A percentile compares a stretch with the other conserved stretches of the same genome.
Evolutionary conservation across 805 yeast genomes (phyloP).

Genomic region (Saccharomycopsis capsularis): DNA sequence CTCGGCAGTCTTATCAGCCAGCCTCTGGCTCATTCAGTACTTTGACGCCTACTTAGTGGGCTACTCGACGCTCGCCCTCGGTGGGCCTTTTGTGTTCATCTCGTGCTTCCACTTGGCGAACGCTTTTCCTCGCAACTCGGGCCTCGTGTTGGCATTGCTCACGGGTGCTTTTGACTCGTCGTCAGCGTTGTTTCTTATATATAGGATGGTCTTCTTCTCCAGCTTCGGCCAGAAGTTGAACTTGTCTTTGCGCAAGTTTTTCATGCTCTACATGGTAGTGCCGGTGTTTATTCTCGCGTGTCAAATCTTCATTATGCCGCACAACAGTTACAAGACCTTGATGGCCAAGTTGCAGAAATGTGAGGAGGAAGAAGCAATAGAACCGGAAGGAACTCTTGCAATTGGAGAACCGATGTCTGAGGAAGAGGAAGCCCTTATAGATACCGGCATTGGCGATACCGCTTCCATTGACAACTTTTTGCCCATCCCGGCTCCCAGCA

Average conservation of each 20-base stretch:
- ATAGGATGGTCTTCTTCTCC: constrained; percentile 46
- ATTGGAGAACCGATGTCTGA: constrained; percentile 5
- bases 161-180: constrained; percentile 96
- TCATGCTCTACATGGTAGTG: constrained; percentile 58
- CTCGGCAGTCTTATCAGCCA: constrained; percentile 39
- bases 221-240: constrained; percentile 7
- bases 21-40: constrained; percentile 26
- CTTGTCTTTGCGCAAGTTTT: constrained; percentile 51
- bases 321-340: constrained; percentile 45
- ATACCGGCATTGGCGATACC: constrained; percentile 2
- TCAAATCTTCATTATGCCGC: constrained; percentile 77
- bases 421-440: constrained; percentile 1
- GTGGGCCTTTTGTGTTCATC: constrained; percentile 92
- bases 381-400: not conserved
- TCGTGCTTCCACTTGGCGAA: constrained; percentile 87
- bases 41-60: constrained; percentile 70
- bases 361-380: not conserved
- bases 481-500: constrained; percentile 6
- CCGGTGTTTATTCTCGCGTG: constrained; percentile 73
- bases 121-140: constrained; percentile 75
- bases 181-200: constrained; percentile 75
- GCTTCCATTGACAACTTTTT: constrained; percentile 14
- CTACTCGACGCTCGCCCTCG: constrained; percentile 69
- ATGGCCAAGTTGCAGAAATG: not conserved
- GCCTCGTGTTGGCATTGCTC: constrained; percentile 69